phyloP scores from a whole-genome alignment of 2,329 filamentous ascomycete species.

The Ophiosphaerella korrae region DNA sequence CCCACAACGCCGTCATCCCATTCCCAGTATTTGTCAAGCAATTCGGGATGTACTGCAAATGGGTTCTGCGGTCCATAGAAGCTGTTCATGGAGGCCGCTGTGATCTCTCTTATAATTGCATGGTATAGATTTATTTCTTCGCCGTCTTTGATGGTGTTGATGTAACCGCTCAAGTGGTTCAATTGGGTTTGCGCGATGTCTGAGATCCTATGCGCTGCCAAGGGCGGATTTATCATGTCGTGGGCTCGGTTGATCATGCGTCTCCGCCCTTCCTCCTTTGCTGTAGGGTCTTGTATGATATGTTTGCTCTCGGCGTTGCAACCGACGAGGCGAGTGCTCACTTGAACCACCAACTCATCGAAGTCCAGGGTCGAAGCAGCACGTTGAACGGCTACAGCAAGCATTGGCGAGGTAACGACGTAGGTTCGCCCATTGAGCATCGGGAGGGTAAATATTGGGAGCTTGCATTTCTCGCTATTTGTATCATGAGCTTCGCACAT shows the following conservation, averaged over 20 bases:
- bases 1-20: constrained; percentile 45
- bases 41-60: constrained; percentile 39
- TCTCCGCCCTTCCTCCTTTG: constrained; percentile 35
- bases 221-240: constrained; percentile 41
- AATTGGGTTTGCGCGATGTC: constrained; percentile 47
- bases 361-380: constrained; percentile 50
- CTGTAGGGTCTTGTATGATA: constrained; percentile 31
- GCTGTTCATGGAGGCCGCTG: constrained; percentile 46
- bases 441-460: constrained; percentile 52
- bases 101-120: constrained; percentile 33
- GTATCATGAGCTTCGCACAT: background rate
- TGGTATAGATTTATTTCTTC: constrained; percentile 47
- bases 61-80: constrained; percentile 55
- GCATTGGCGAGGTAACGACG: constrained; percentile 48
- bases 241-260: constrained; percentile 36
- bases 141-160: constrained; percentile 22
- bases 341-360: constrained; percentile 49
- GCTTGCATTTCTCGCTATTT: constrained; percentile 19
- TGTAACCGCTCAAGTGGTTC: constrained; percentile 35
- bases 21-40: constrained; percentile 52
- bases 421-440: constrained; percentile 54
- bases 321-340: constrained; percentile 48
- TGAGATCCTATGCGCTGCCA: constrained; percentile 36
- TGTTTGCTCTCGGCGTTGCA: constrained; percentile 35
- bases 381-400: constrained; percentile 50